phyloP scores from a whole-genome alignment of 805 yeast species.

The Saturnispora diversa region DNA sequence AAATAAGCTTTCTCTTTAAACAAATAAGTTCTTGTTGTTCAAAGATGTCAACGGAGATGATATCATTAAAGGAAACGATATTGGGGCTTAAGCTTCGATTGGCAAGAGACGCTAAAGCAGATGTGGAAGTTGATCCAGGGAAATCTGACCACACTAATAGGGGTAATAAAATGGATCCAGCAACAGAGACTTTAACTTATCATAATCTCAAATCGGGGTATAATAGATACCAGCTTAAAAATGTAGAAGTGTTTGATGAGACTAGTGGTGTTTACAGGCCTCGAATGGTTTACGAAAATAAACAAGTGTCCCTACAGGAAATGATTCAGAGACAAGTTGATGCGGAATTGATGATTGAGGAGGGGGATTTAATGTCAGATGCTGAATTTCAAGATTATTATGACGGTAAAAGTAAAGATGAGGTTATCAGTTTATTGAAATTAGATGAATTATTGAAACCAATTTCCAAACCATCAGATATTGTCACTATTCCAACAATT shows the following conservation, averaged over 20 bases:
- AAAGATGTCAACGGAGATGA: constrained; percentile 4
- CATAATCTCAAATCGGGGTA: constrained; percentile 15
- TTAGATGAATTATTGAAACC: constrained; percentile 63
- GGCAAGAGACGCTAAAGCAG: constrained; percentile 14
- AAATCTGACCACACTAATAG: constrained; percentile 17
- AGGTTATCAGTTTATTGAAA: constrained; percentile 41
- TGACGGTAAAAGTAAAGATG: constrained; percentile 18
- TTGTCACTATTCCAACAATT: constrained; percentile 62
- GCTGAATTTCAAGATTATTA: constrained; percentile 14
- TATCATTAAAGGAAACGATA: constrained; percentile 17
- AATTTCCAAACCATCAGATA: constrained; percentile 70
- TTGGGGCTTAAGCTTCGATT: constrained; percentile 18
- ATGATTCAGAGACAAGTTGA: constrained; percentile 24
- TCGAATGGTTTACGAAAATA: constrained; percentile 22
- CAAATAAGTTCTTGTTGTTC: no score
- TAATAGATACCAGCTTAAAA: neutral
- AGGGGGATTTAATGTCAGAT: constrained; percentile 10
- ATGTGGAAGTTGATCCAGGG: constrained; percentile 13
- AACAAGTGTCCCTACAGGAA: constrained; percentile 22
- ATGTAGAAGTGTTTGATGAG: constrained; percentile 16
- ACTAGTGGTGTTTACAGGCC: constrained; percentile 17
- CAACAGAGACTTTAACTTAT: constrained; percentile 22
- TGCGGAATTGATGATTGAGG: constrained; percentile 23
- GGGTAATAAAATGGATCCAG: constrained; percentile 26
- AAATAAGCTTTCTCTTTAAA: no score